Percentiles rank a stretch among this genome's conserved stretches.
Conservation (phyloP, 2,329 filamentous ascomycete species). For the Aspergillus sp. region DNA sequence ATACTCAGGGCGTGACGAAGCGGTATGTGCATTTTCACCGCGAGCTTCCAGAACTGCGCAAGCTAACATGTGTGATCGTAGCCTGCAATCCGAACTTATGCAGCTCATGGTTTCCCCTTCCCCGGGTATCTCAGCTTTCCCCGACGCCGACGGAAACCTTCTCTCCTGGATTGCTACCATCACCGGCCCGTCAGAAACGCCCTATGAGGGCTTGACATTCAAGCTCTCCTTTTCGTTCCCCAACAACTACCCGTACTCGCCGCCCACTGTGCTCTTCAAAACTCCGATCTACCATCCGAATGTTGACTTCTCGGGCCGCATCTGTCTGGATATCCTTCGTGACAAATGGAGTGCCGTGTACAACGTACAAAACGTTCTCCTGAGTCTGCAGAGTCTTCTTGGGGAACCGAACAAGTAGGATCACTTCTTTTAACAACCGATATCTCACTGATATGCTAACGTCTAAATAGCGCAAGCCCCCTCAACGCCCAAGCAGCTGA, state of each 20-base stretch:
- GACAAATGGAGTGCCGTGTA: slow-evolving; percentile 99
- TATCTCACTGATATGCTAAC: slow-evolving; percentile 12
- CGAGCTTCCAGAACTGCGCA: not conserved
- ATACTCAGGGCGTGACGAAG: slow-evolving; percentile 75
- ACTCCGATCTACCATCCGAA: slow-evolving; percentile 99
- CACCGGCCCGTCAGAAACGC: slow-evolving; percentile 84
- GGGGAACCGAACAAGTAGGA: slow-evolving; percentile 97
- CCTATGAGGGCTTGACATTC: slow-evolving; percentile 82
- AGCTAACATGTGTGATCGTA: slow-evolving; percentile 37
- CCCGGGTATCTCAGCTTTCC: slow-evolving; percentile 92
- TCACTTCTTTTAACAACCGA: not conserved
- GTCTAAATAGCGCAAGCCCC: slow-evolving; percentile 70
- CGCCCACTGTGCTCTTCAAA: slow-evolving; percentile 92
- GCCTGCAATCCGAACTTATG: slow-evolving; percentile 96
- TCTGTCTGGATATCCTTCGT: slow-evolving; percentile 97
- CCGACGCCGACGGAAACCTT: slow-evolving; percentile 83
- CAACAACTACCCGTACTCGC: slow-evolving; percentile 85
- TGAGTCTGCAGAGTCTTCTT: slow-evolving; percentile 91
- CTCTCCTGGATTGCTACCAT: slow-evolving; percentile 94
- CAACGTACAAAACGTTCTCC: slow-evolving; percentile 88
- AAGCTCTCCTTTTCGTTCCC: slow-evolving; percentile 93
- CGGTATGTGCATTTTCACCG: slow-evolving; percentile 51
- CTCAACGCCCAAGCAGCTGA: slow-evolving; percentile 95
- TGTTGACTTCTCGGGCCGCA: slow-evolving; percentile 93
- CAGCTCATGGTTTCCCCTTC: slow-evolving; percentile 95